Evolutionary conservation across 345 rosid genomes (phyloP).

Genomic region (Trapa incisa): DNA sequence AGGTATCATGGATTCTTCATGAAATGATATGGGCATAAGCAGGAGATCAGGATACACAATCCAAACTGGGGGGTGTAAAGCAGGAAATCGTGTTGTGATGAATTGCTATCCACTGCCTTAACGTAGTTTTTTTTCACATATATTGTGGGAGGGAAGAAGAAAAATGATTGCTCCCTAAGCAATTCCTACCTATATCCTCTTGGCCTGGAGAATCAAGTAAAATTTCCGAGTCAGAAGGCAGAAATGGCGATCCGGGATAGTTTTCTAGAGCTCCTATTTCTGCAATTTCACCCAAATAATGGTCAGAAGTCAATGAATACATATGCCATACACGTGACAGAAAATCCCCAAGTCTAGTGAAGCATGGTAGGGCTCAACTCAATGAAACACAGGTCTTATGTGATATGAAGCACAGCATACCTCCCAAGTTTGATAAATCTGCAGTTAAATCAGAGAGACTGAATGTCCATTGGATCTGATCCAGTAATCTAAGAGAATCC

Average conservation of each 20-base stretch:
- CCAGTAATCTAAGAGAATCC: constrained; percentile 69
- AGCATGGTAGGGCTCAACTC: not conserved
- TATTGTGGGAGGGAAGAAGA: not conserved
- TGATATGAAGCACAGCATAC: constrained; percentile 26
- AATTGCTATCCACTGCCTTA: not conserved
- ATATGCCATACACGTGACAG: not conserved
- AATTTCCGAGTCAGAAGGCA: constrained; percentile 95
- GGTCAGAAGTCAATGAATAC: constrained; percentile 7
- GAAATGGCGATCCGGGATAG: constrained; percentile 94
- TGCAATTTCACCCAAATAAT: constrained; percentile 20
- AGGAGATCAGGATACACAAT: not conserved
- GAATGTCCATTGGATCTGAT: constrained; percentile 91
- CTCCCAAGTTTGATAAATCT: constrained; percentile 88
- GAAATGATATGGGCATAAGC: not conserved
- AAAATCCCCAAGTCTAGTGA: not conserved
- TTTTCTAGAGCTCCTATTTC: constrained; percentile 91
- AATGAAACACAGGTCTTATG: not conserved
- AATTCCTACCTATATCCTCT: constrained; percentile 67
- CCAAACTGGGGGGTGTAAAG: too few relatives aligned
- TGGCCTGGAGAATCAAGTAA: constrained; percentile 87
- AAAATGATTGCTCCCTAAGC: constrained; percentile 2
- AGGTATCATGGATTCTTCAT: not conserved
- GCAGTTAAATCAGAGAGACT: constrained; percentile 90
- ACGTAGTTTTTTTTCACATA: too few relatives aligned
- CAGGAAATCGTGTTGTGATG: not conserved